A percentile compares a stretch with the other conserved stretches of the same genome.
phyloP scores from a whole-genome alignment of 2,329 filamentous ascomycete genomes.

The Westerdykella sp. region DNA sequence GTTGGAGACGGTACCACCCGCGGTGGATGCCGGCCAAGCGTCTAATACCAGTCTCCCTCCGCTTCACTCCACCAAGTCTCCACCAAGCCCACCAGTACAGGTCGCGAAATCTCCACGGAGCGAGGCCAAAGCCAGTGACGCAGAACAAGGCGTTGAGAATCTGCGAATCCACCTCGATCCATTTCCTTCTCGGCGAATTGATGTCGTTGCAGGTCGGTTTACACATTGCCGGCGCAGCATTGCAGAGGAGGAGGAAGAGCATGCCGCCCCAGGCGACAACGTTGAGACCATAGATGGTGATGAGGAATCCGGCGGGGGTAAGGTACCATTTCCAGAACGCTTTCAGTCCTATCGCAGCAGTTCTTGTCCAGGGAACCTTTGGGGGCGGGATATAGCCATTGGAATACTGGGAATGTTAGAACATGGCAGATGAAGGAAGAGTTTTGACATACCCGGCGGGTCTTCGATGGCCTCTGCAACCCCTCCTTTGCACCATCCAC shows the following conservation, averaged over 20 bases:
- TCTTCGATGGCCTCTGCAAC: too few relatives aligned
- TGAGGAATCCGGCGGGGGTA: slow-evolving; percentile 69
- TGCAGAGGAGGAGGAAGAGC: slow-evolving; percentile 78
- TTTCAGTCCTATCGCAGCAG: slow-evolving; percentile 52
- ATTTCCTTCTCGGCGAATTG: slow-evolving; percentile 68
- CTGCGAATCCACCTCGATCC: slow-evolving; percentile 81
- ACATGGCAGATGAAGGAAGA: too few relatives aligned
- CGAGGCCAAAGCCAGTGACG: slow-evolving; percentile 76
- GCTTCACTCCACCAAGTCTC: slow-evolving; percentile 47
- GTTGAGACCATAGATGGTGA: slow-evolving; percentile 74
- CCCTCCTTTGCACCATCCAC: background rate
- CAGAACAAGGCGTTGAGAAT: slow-evolving; percentile 81
- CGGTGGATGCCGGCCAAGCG: slow-evolving; percentile 68
- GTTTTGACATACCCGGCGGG: too few relatives aligned
- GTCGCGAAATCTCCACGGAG: slow-evolving; percentile 79
- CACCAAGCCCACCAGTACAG: slow-evolving; percentile 65
- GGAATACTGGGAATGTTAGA: slow-evolving; percentile 17
- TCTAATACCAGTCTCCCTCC: slow-evolving; percentile 50
- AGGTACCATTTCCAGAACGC: slow-evolving; percentile 67
- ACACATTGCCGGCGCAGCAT: slow-evolving; percentile 69
- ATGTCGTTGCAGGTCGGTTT: slow-evolving; percentile 63
- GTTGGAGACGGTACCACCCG: slow-evolving; percentile 67
- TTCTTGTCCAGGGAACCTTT: slow-evolving; percentile 50
- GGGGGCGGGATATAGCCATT: slow-evolving; percentile 42
- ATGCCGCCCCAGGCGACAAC: slow-evolving; percentile 87